phyloP scores from a whole-genome alignment of 148 eudicot genomes.

The Euryodendron excelsum region DNA sequence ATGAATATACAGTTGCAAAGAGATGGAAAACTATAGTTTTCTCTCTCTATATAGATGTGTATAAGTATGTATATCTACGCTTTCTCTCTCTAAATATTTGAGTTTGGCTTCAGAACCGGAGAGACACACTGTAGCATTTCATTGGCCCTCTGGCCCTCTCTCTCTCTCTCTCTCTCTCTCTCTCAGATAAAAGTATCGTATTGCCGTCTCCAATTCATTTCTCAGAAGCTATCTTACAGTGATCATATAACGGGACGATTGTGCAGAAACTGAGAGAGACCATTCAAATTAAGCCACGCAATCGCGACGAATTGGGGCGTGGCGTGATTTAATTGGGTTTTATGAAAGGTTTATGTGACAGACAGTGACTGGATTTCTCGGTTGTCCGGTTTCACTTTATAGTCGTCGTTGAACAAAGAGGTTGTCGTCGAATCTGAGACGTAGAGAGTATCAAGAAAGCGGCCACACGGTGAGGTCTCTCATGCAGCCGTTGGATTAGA shows the following conservation, averaged over 20 bases:
- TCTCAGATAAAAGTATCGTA: not conserved
- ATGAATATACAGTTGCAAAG: not conserved
- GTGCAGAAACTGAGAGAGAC: not conserved
- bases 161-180: not conserved
- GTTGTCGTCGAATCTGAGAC: not conserved
- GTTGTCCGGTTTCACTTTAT: not conserved
- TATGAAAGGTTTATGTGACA: not conserved
- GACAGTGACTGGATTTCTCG: not conserved
- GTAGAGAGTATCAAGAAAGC: not conserved
- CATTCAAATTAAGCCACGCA: not conserved
- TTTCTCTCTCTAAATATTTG: slow-evolving; percentile 4
- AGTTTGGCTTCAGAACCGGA: not conserved
- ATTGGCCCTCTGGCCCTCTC: not conserved
- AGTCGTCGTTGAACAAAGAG: not conserved
- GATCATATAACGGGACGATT: not conserved
- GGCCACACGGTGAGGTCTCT: not conserved
- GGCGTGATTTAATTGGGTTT: not conserved
- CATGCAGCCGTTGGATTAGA: not conserved
- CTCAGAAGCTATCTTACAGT: not conserved
- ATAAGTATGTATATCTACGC: not conserved
- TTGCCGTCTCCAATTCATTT: not conserved
- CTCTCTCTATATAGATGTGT: not conserved
- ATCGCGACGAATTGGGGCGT: not conserved
- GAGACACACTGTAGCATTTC: not conserved
- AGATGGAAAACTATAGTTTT: not conserved